phyloP scores from a whole-genome alignment of 352 stramenopile species.

The Phytophthora sp. region DNA sequence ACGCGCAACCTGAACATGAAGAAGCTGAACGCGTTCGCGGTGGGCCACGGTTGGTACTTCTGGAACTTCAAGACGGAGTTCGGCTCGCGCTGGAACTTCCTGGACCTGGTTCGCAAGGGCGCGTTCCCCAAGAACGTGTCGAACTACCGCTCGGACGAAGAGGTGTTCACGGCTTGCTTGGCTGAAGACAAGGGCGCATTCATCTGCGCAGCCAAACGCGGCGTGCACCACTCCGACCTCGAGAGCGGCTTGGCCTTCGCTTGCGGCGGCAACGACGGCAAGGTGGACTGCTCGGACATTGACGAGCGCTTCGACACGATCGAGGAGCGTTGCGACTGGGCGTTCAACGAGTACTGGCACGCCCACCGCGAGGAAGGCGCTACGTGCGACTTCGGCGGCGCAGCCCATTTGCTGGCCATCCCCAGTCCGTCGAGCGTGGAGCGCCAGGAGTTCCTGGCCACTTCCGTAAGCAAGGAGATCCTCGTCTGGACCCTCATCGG shows the following conservation, averaged over 20 bases:
- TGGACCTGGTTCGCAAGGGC: conserved; percentile 65
- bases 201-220: conserved; percentile 71
- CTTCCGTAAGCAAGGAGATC: conserved; percentile 21
- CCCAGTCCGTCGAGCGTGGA: conserved; percentile 21
- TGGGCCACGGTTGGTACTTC: conserved; percentile 95
- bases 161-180: conserved; percentile 70
- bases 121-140: conserved; percentile 82
- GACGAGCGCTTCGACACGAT: conserved; percentile 52
- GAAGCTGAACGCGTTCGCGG: conserved; percentile 92
- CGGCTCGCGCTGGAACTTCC: conserved; percentile 91
- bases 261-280: conserved; percentile 50
- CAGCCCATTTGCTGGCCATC: conserved; percentile 57
- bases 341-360: conserved; percentile 83
- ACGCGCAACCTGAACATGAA: conserved; percentile 89
- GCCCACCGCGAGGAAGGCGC: conserved; percentile 59
- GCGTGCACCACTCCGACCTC: conserved; percentile 59
- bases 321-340: conserved; percentile 69
- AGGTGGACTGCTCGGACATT: conserved; percentile 62
- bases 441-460: conserved; percentile 19
- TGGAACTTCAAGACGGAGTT: conserved; percentile 96
- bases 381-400: conserved; percentile 78
- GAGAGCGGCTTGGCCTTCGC: conserved; percentile 62
- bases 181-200: conserved; percentile 80
- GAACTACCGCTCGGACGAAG: conserved; percentile 54
- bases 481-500: conserved; percentile 28